phyloP scores from a whole-genome alignment of 306 rosid species.

The Canavalia ensiformis region DNA sequence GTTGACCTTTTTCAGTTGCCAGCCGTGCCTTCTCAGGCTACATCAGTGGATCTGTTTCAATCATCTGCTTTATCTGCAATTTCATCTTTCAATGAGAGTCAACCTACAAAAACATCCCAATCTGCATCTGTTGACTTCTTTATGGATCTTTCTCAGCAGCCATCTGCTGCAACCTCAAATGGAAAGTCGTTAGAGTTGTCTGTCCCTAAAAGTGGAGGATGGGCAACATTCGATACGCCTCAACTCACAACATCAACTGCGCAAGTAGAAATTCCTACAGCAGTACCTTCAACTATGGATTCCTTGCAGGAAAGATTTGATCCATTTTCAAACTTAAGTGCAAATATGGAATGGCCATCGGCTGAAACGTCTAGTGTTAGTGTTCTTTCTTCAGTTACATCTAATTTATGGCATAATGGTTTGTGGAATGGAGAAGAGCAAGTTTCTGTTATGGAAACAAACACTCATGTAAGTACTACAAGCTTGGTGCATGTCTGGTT shows the following conservation, averaged over 20 bases:
- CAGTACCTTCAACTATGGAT: conserved; percentile 46
- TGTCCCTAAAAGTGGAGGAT: conserved; percentile 71
- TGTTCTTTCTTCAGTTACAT: conserved; percentile 42
- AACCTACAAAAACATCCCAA: conserved; percentile 50
- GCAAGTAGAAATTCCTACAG: conserved; percentile 49
- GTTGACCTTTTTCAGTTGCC: conserved; percentile 68
- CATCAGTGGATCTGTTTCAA: conserved; percentile 63
- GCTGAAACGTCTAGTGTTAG: conserved; percentile 46
- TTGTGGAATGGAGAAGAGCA: conserved; percentile 49
- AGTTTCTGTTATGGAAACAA: conserved; percentile 45
- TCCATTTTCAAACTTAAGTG: conserved; percentile 52
- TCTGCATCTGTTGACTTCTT: conserved; percentile 60
- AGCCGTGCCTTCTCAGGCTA: conserved; percentile 48
- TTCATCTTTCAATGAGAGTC: conserved; percentile 43
- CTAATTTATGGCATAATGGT: conserved; percentile 60
- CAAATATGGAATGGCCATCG: conserved; percentile 61
- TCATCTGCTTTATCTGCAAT: conserved; percentile 47
- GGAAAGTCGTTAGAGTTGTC: conserved; percentile 54
- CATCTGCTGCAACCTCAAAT: conserved; percentile 50
- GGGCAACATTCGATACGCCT: conserved; percentile 86
- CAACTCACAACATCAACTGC: conserved; percentile 49
- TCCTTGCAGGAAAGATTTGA: conserved; percentile 58
- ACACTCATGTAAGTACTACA: conserved; percentile 58
- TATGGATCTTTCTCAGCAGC: conserved; percentile 55
- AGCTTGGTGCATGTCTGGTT: conserved; percentile 19